Evolutionary conservation across 2,329 filamentous ascomycete genomes (phyloP).

Genomic region (Colletotrichum musicola): DNA sequence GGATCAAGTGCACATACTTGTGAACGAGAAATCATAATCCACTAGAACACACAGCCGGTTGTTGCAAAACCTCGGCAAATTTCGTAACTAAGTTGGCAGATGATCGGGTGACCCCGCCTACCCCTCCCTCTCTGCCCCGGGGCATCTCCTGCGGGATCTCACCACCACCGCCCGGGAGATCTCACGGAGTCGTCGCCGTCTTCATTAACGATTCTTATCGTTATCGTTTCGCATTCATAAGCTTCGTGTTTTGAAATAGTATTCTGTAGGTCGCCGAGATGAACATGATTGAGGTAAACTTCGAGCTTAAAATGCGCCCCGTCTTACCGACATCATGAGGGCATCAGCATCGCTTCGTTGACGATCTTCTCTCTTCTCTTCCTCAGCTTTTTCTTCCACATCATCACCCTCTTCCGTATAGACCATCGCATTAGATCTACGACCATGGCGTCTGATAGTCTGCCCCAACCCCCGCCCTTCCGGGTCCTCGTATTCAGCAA

Average conservation of each 20-base stretch:
- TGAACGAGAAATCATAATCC: slow-evolving; percentile 35
- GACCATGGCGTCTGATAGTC: not conserved
- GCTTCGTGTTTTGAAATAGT: not conserved
- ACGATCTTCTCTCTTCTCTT: not conserved
- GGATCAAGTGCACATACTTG: slow-evolving; percentile 31
- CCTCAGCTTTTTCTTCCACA: not conserved
- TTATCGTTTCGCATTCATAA: not conserved
- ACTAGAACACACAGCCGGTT: slow-evolving; percentile 33
- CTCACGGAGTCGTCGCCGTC: not conserved
- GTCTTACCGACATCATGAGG: not conserved
- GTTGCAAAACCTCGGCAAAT: fast-evolving
- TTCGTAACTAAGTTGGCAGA: not conserved
- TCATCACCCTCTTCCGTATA: not conserved
- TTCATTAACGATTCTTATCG: not conserved
- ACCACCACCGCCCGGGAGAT: not conserved
- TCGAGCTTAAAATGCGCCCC: not conserved
- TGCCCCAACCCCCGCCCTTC: slow-evolving; percentile 35
- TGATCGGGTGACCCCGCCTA: too few relatives aligned
- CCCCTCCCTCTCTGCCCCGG: not conserved
- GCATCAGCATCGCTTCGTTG: not conserved
- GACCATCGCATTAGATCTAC: too few relatives aligned
- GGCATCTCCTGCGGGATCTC: not conserved
- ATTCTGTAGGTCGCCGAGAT: not conserved
- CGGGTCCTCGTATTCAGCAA: slow-evolving; percentile 55
- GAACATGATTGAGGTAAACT: not conserved